phyloP scores from a whole-genome alignment of 2,329 filamentous ascomycete genomes.

The Microdochium trichocladiopsis region DNA sequence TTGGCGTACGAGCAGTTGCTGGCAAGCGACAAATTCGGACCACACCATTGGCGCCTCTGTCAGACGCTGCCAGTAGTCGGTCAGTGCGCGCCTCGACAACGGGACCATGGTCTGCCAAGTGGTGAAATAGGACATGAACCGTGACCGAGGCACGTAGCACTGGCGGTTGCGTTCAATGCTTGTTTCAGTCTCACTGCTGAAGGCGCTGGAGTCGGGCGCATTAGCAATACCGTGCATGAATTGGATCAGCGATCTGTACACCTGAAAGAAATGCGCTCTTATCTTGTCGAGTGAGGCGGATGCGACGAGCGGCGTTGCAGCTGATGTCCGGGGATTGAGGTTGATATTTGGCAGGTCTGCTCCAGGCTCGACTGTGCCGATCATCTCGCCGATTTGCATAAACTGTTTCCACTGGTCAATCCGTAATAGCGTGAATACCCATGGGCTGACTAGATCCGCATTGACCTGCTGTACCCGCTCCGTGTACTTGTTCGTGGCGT shows the following conservation, averaged over 20 bases:
- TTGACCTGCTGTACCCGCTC: constrained; percentile 10
- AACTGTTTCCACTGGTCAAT: constrained; percentile 27
- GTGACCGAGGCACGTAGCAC: constrained; percentile 8
- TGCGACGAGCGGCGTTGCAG: background rate
- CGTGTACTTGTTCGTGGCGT: constrained; percentile 12
- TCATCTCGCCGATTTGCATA: constrained; percentile 3
- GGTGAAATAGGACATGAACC: background rate
- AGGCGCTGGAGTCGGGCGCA: background rate
- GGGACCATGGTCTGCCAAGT: constrained; percentile 9
- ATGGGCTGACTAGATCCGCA: constrained; percentile 7
- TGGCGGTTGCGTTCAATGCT: constrained; percentile 8
- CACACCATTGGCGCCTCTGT: background rate
- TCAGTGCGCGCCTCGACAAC: constrained; percentile 21
- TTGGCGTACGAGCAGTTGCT: background rate
- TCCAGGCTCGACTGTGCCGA: constrained; percentile 9
- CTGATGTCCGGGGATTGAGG: background rate
- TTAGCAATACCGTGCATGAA: constrained; percentile 8
- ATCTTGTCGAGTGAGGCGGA: background rate
- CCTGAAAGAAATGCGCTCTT: background rate
- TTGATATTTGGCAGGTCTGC: background rate
- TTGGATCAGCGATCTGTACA: background rate
- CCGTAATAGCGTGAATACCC: constrained; percentile 3
- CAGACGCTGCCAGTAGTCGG: background rate
- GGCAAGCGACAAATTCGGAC: background rate
- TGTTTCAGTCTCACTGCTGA: background rate